Evolutionary conservation across 2,329 filamentous ascomycete genomes (phyloP).

Genomic region (Curvularia sp.): DNA sequence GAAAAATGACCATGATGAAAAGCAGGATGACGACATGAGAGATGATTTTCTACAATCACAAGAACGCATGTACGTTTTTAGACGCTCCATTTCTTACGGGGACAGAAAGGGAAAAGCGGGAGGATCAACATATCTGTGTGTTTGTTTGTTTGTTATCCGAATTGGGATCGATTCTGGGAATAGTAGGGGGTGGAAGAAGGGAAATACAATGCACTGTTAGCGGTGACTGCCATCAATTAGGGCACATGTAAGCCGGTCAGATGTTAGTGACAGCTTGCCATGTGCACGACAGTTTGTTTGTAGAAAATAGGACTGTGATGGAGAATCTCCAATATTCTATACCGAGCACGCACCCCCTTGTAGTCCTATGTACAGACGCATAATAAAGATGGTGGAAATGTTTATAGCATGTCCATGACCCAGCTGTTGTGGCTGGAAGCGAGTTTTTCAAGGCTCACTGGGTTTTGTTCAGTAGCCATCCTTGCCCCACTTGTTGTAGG

Average conservation of each 20-base stretch:
- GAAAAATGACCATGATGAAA: background rate
- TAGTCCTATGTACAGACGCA: constrained; percentile 29
- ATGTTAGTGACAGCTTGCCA: background rate
- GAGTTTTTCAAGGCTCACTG: background rate
- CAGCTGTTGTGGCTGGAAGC: constrained; percentile 1
- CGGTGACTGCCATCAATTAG: background rate
- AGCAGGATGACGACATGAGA: background rate
- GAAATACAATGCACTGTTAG: background rate
- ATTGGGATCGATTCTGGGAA: background rate
- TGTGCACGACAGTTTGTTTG: background rate
- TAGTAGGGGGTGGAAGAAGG: background rate
- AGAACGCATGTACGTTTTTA: background rate
- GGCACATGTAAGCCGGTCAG: background rate
- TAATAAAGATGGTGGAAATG: constrained; percentile 11
- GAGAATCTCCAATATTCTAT: constrained; percentile 13
- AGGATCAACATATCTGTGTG: background rate
- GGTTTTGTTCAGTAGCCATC: constrained; percentile 71
- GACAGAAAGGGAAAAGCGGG: background rate
- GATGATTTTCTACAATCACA: background rate
- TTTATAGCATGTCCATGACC: background rate
- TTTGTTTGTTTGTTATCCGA: background rate
- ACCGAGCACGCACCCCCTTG: constrained; percentile 7
- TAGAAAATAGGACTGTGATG: constrained; percentile 1
- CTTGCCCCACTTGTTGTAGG: constrained; percentile 99
- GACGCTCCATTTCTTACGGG: background rate